phyloP scores from a whole-genome alignment of 2,329 filamentous ascomycete species.

The Alternaria burnsii region DNA sequence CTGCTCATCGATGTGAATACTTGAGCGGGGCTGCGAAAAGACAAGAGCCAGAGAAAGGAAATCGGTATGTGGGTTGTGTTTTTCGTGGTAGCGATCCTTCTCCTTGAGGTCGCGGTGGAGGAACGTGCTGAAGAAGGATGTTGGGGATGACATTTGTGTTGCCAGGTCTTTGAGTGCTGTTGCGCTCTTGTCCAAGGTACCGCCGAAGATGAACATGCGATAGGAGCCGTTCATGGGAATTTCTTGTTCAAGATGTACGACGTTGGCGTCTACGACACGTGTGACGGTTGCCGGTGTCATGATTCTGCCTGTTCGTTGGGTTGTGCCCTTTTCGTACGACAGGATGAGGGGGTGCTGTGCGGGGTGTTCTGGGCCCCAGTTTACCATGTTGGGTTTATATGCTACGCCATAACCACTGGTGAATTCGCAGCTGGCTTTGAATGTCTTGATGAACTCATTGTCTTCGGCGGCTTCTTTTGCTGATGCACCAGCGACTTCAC shows the following conservation, averaged over 20 bases:
- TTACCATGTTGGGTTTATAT: conserved; percentile 82
- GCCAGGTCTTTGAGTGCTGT: conserved; percentile 76
- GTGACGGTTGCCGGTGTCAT: conserved; percentile 84
- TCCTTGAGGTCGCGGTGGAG: conserved; percentile 66
- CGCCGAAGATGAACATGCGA: conserved; percentile 86
- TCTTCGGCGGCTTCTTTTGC: conserved; percentile 54
- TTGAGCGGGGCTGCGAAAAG: conserved; percentile 71
- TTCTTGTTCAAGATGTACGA: conserved; percentile 89
- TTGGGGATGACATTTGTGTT: conserved; percentile 67
- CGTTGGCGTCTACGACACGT: conserved; percentile 85
- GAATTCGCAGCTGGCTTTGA: conserved; percentile 91
- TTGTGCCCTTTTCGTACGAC: conserved; percentile 62
- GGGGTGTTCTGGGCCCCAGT: conserved; percentile 79
- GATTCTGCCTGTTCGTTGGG: conserved; percentile 76
- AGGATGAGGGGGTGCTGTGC: conserved; percentile 76
- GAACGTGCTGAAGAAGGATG: conserved; percentile 77
- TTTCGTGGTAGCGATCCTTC: conserved; percentile 70
- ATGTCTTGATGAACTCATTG: conserved; percentile 86
- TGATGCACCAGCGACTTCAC: conserved; percentile 73
- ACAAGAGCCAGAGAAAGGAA: conserved; percentile 84
- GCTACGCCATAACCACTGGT: conserved; percentile 91
- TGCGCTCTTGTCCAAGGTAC: conserved; percentile 65
- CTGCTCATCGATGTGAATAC: conserved; percentile 76
- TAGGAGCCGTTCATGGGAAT: conserved; percentile 89
- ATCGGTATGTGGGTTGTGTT: conserved; percentile 81